Percentiles rank a stretch among this genome's conserved stretches.
These are phyloP conservation scores for Boletus rex-veris DNA, from an alignment of 768 basidiomycete genomes.

Conservation along the genomic window DNA sequence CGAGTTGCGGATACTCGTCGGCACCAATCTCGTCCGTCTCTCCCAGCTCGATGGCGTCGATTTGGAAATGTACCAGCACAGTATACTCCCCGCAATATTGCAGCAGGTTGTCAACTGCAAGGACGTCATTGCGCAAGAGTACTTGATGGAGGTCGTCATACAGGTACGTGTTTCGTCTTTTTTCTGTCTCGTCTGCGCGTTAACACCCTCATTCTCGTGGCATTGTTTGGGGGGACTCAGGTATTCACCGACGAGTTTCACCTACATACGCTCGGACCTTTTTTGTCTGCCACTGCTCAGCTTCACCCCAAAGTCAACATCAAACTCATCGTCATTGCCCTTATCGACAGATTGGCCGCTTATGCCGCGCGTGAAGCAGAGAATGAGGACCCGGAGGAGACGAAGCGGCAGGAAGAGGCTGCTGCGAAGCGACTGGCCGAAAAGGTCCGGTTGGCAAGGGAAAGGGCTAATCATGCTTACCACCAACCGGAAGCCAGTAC, in stretches of 20 bases:
- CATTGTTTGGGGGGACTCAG: constrained; percentile 35
- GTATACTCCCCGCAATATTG: constrained; percentile 86
- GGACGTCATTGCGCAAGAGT: constrained; percentile 98
- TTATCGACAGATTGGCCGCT: constrained; percentile 93
- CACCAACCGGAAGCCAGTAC: constrained; percentile 27
- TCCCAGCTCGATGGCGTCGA: constrained; percentile 97
- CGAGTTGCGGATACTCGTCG: constrained; percentile 93
- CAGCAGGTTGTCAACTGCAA: constrained; percentile 99
- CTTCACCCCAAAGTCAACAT: constrained; percentile 98
- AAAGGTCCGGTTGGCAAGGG: constrained; percentile 74
- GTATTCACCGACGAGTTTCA: constrained; percentile 99
- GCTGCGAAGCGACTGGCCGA: constrained; percentile 86
- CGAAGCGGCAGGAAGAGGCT: constrained; percentile 89
- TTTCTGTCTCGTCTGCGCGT: not conserved
- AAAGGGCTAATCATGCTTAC: constrained; percentile 52
- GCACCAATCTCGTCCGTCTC: constrained; percentile 94
- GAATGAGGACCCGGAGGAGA: constrained; percentile 93
- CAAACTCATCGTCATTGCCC: constrained; percentile 95
- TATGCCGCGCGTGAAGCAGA: constrained; percentile 98
- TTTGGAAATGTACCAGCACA: constrained; percentile 81
- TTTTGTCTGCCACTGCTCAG: constrained; percentile 93
- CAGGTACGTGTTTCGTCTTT: constrained; percentile 55
- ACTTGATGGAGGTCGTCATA: constrained; percentile 99
- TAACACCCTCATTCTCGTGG: not conserved
- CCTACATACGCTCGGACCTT: constrained; percentile 90